Evolutionary conservation across 306 rosid species (phyloP).

Genomic region (Boehmeria nivea): DNA sequence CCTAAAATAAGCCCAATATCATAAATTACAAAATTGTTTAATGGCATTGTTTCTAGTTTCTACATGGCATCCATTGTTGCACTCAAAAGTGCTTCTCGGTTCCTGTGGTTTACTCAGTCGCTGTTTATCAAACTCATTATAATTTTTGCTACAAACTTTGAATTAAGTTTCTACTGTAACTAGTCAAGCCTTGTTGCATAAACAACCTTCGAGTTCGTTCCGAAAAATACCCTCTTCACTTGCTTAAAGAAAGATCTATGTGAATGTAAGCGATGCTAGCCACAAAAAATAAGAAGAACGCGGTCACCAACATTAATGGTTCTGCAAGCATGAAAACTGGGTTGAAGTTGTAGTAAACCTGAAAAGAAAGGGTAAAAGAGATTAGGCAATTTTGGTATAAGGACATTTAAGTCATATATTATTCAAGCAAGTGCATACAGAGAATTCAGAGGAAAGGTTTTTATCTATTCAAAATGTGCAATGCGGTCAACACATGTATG

Average conservation of each 20-base stretch:
- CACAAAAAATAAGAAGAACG: constrained; percentile 69
- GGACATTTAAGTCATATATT: background rate
- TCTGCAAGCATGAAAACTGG: constrained; percentile 94
- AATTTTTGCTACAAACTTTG: constrained; percentile 7
- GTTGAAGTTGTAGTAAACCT: constrained; percentile 86
- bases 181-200: background rate
- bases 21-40: too few relatives aligned
- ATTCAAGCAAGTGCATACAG: too few relatives aligned
- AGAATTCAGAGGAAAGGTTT: too few relatives aligned
- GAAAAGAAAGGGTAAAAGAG: constrained; percentile 23
- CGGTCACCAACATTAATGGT: constrained; percentile 77
- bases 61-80: too few relatives aligned
- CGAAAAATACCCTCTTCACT: constrained; percentile 33
- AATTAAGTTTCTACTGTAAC: background rate
- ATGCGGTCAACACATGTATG: too few relatives aligned
- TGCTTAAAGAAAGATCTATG: constrained; percentile 73
- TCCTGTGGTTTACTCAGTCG: too few relatives aligned
- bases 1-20: too few relatives aligned
- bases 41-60: too few relatives aligned
- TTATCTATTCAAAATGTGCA: too few relatives aligned
- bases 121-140: constrained; percentile 5
- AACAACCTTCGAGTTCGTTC: constrained; percentile 34
- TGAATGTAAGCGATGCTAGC: constrained; percentile 74
- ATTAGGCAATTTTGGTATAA: too few relatives aligned
- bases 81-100: too few relatives aligned